Conservation (phyloP, 176 grass and related monocot genomes). For the Juncus effusus region DNA sequence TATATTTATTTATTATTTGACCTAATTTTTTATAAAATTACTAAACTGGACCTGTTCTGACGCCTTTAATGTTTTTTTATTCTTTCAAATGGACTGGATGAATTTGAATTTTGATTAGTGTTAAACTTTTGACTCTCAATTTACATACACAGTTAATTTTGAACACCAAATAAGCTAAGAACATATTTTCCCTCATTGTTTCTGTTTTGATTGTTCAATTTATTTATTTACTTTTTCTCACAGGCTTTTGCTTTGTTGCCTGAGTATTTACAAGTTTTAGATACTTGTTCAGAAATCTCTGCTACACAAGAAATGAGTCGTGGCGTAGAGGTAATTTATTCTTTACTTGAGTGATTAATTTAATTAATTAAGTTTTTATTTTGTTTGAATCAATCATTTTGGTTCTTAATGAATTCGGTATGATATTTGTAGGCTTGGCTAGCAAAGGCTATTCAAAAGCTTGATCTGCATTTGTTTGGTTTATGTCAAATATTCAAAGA, state of each 20-base stretch:
- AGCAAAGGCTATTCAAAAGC: constrained; percentile 74
- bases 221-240: constrained; percentile 26
- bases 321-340: constrained; percentile 63
- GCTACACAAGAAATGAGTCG: constrained; percentile 89
- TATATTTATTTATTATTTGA: constrained; percentile 3
- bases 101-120: neutral
- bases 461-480: constrained; percentile 79
- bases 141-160: neutral
- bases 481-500: constrained; percentile 84
- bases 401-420: constrained; percentile 27
- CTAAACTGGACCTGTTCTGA: neutral
- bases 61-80: neutral
- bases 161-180: constrained; percentile 1
- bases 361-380: constrained; percentile 17
- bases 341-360: constrained; percentile 21
- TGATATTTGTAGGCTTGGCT: constrained; percentile 67
- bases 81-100: neutral
- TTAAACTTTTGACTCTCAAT: neutral
- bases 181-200: constrained; percentile 1
- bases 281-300: constrained; percentile 90
- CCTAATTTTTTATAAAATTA: constrained; percentile 19
- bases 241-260: constrained; percentile 96
- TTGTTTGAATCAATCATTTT: neutral
- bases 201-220: constrained; percentile 23
- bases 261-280: constrained; percentile 97